phyloP scores from a whole-genome alignment of 2,329 filamentous ascomycete species.

The Aureobasidium musti region DNA sequence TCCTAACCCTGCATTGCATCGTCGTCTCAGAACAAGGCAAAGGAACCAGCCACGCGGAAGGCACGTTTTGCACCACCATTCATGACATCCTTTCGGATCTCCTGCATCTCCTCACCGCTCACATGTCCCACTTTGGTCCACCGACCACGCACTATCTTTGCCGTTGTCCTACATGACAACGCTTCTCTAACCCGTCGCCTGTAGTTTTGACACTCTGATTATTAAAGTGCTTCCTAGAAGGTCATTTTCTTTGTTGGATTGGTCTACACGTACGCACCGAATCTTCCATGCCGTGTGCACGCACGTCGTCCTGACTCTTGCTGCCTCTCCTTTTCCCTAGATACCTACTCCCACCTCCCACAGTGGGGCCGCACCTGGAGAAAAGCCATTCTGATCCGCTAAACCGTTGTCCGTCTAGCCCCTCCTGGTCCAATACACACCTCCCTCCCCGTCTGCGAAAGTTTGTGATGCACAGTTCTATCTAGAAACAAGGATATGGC shows the following conservation, averaged over 20 bases:
- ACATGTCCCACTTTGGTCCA: neutral
- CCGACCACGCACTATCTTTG: neutral
- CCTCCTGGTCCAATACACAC: neutral
- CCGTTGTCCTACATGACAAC: neutral
- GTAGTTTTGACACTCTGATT: neutral
- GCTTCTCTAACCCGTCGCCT: neutral
- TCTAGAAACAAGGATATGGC: too few relatives aligned
- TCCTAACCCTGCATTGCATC: constrained; percentile 12
- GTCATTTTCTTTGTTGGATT: neutral
- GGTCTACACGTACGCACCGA: neutral
- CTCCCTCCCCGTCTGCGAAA: too few relatives aligned
- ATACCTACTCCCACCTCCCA: neutral
- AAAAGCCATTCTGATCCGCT: neutral
- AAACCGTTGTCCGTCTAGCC: constrained; percentile 4
- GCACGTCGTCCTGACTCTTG: neutral
- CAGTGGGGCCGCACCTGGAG: constrained; percentile 24
- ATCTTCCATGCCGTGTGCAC: neutral
- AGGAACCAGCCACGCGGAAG: constrained; percentile 7
- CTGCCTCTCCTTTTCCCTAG: constrained; percentile 14
- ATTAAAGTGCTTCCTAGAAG: neutral
- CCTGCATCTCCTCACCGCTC: constrained; percentile 1
- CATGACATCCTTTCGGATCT: constrained; percentile 2
- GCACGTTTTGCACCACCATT: constrained; percentile 17
- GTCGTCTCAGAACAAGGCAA: constrained; percentile 1
- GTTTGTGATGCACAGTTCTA: too few relatives aligned